Evolutionary conservation across 139 green algal genomes (phyloP).

Genomic region (Tetradesmus lagerheimii): DNA sequence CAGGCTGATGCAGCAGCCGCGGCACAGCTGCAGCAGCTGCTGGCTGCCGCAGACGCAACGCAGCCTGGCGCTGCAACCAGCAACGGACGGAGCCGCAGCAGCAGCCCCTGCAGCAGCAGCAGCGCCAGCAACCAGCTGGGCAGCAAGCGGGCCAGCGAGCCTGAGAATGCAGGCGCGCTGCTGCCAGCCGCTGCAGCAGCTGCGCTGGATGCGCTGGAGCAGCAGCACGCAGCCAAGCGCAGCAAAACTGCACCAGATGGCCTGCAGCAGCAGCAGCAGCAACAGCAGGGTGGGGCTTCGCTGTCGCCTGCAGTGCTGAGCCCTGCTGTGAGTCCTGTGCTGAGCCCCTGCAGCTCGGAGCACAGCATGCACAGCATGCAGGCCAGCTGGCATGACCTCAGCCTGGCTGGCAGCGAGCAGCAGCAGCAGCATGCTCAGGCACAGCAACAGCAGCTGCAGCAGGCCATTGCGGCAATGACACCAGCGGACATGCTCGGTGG

Average conservation of each 20-base stretch:
- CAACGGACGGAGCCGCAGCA: background rate
- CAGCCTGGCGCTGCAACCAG: background rate
- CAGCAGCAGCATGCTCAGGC: background rate
- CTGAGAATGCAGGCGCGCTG: background rate
- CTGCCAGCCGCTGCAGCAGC: constrained; percentile 19
- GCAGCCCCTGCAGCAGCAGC: background rate
- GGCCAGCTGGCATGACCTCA: constrained; percentile 3
- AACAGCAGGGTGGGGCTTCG: background rate
- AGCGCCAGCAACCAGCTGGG: background rate
- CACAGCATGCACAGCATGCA: constrained; percentile 1
- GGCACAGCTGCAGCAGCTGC: background rate
- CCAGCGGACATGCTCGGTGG: background rate
- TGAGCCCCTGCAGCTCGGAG: background rate
- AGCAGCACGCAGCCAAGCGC: background rate
- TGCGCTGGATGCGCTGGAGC: background rate
- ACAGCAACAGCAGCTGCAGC: constrained; percentile 1
- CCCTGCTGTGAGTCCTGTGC: background rate
- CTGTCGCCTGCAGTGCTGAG: constrained; percentile 18
- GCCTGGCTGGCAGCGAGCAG: background rate
- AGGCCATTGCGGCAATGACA: background rate
- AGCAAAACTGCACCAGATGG: background rate
- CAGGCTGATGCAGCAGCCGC: background rate
- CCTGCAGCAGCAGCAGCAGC: constrained; percentile 5
- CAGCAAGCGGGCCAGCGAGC: background rate
- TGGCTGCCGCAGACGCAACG: background rate